phyloP scores from a whole-genome alignment of 192 early-diverging fungal species.

The Geranomyces variabilis region DNA sequence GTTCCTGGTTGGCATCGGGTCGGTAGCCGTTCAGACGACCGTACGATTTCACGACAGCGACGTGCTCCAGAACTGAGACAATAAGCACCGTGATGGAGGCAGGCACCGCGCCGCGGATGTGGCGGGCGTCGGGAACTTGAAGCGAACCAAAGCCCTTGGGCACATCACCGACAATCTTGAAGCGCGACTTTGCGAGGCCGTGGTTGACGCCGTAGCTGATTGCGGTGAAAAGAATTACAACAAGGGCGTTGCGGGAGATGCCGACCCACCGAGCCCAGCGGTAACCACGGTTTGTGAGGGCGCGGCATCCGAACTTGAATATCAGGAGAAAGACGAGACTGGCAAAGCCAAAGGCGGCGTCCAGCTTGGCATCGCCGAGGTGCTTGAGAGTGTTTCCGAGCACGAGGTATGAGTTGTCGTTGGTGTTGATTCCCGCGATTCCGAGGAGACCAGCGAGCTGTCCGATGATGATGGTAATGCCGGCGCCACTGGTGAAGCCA shows the following conservation, averaged over 20 bases:
- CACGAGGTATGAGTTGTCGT: constrained; percentile 69
- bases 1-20: constrained; percentile 84
- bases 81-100: constrained; percentile 71
- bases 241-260: constrained; percentile 74
- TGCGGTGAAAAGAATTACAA: constrained; percentile 74
- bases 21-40: constrained; percentile 85
- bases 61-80: constrained; percentile 85
- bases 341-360: constrained; percentile 67
- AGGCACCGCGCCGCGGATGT: constrained; percentile 47
- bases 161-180: constrained; percentile 69
- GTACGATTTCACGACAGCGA: constrained; percentile 87
- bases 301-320: constrained; percentile 30
- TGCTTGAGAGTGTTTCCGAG: constrained; percentile 66
- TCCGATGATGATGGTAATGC: constrained; percentile 75
- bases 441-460: constrained; percentile 83
- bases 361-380: constrained; percentile 49
- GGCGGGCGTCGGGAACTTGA: constrained; percentile 55
- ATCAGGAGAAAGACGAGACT: constrained; percentile 49
- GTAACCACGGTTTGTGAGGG: constrained; percentile 14
- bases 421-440: constrained; percentile 74
- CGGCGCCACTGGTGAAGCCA: constrained; percentile 87
- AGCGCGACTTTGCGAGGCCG: constrained; percentile 6
- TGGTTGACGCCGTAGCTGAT: constrained; percentile 70
- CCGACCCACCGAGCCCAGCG: constrained; percentile 63
- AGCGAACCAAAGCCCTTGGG: constrained; percentile 70